Conservation (phyloP, 805 yeast genomes). For the Suhomyces xylopsoci region DNA sequence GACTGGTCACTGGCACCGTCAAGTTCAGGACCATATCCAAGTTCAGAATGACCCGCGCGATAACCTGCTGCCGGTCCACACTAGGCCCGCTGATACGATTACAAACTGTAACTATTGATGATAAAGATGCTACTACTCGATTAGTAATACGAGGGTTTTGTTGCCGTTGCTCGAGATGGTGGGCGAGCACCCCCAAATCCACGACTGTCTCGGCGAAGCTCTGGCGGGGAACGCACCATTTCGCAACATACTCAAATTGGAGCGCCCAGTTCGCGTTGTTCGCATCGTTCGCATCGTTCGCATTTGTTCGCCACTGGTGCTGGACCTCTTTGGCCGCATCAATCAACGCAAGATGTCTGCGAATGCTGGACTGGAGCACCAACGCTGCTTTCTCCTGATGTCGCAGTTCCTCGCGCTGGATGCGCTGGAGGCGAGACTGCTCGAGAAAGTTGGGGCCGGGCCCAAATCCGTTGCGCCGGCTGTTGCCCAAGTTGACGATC, state of each 20-base stretch:
- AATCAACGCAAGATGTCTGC: constrained; percentile 36
- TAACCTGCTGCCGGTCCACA: not conserved
- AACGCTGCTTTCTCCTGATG: constrained; percentile 47
- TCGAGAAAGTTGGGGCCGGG: constrained; percentile 46
- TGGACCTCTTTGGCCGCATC: constrained; percentile 15
- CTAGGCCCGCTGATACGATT: not conserved
- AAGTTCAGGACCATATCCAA: not conserved
- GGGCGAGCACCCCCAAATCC: not conserved
- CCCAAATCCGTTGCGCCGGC: constrained; percentile 21
- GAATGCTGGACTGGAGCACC: constrained; percentile 48
- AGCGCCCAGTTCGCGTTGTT: not conserved
- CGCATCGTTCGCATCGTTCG: not conserved
- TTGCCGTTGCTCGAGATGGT: not conserved
- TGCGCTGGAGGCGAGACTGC: constrained; percentile 64
- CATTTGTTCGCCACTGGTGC: not conserved
- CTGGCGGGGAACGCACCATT: constrained; percentile 3
- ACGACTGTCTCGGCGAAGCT: not conserved
- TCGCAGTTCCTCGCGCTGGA: constrained; percentile 57
- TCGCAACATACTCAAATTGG: constrained; percentile 2
- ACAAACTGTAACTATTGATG: not conserved
- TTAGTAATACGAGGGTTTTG: too few species aligned
- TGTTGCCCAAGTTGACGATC: constrained; percentile 62
- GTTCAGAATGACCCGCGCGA: not conserved
- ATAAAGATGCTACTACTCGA: not conserved
- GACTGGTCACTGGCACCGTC: not conserved